A percentile compares a stretch with the other conserved stretches of the same genome.
phyloP scores from a whole-genome alignment of 805 yeast genomes.

The Myxozyma melibiosi region DNA sequence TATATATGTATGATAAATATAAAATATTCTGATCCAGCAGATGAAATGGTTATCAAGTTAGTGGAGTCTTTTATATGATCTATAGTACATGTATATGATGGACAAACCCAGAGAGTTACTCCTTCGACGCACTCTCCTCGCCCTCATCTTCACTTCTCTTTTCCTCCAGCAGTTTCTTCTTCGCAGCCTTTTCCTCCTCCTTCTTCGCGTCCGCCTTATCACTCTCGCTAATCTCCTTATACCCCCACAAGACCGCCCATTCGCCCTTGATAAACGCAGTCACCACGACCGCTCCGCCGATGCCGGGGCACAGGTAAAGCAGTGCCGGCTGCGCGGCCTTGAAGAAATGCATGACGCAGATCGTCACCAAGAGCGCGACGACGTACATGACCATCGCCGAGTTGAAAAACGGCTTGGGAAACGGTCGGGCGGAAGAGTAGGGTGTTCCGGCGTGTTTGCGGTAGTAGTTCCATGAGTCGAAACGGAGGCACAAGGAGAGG shows the following conservation, averaged over 20 bases:
- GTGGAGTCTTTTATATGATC: no score
- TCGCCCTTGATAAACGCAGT: conserved; percentile 19
- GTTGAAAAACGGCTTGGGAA: conserved; percentile 51
- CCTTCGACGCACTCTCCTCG: not conserved
- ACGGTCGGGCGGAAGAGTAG: conserved; percentile 38
- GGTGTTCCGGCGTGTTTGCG: conserved; percentile 37
- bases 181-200: conserved; percentile 8
- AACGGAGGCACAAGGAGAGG: conserved; percentile 56
- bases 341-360: conserved; percentile 45
- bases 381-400: conserved; percentile 52
- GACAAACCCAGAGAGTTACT: no score
- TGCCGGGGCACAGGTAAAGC: conserved; percentile 59
- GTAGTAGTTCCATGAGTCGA: conserved; percentile 52
- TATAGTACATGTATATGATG: no score
- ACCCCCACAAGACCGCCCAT: conserved; percentile 20
- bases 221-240: conserved; percentile 27
- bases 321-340: conserved; percentile 67
- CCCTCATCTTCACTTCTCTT: not conserved
- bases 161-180: not conserved
- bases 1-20: not conserved
- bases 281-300: conserved; percentile 26
- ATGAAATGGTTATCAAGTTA: no score
- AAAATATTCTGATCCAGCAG: no score
- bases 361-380: conserved; percentile 51
- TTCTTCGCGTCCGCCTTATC: conserved; percentile 37